Conservation (phyloP, 371 early-diverging fungal species). For the Lichtheimia hyalospora region DNA sequence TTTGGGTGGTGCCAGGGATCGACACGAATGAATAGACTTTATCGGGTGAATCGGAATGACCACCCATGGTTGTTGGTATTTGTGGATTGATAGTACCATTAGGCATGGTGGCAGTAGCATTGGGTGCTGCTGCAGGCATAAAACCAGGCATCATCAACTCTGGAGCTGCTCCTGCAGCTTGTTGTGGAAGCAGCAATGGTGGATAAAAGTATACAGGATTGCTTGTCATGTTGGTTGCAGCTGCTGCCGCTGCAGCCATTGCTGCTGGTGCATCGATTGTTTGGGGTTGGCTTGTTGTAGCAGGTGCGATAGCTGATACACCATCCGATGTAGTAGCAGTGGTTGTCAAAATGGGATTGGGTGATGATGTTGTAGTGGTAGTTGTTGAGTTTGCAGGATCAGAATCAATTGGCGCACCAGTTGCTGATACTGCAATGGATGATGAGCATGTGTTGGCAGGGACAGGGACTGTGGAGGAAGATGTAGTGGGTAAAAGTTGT, state of each 20-base stretch:
- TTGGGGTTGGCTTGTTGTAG: constrained; percentile 2
- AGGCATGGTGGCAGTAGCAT: background rate
- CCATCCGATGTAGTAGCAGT: constrained; percentile 4
- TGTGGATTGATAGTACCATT: background rate
- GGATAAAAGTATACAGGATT: background rate
- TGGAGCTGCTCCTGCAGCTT: background rate
- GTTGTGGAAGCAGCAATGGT: constrained; percentile 1
- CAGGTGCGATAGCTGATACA: too few species aligned
- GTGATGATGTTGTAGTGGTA: background rate
- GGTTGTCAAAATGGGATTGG: constrained; percentile 8
- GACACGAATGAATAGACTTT: constrained; percentile 67
- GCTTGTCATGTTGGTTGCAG: background rate
- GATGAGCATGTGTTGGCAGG: background rate
- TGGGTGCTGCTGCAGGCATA: background rate
- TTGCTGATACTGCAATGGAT: constrained; percentile 2
- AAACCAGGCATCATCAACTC: background rate
- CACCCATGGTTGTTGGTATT: background rate
- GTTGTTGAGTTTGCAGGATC: background rate
- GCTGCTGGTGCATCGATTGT: constrained; percentile 9
- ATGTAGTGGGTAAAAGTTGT: constrained; percentile 20
- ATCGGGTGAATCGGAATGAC: constrained; percentile 35
- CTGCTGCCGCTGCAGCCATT: constrained; percentile 12
- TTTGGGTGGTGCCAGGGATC: constrained; percentile 60
- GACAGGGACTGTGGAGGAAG: background rate
- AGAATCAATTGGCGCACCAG: background rate